Evolutionary conservation across 2,329 filamentous ascomycete genomes (phyloP), one percentile per base, ranked within the genome.

Genomic region (Decorospora gaudefroyi): DNA sequence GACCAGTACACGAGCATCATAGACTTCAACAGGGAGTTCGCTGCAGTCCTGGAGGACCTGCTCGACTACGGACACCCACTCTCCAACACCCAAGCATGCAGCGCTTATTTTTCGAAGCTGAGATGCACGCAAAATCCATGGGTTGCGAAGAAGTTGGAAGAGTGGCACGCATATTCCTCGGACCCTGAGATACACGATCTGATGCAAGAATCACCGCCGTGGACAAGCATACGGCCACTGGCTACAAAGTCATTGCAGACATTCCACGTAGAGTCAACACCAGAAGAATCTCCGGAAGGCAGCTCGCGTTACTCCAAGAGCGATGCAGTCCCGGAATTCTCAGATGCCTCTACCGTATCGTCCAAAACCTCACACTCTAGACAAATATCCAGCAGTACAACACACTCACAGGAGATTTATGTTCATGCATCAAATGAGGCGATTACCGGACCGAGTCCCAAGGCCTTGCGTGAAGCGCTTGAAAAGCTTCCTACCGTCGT

Each of bases 51-150:
- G 3, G 60, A 67, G 15, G 67, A 70, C 28, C 39, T 70, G 16
- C 49, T 61, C 6, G 67, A 70, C 40, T 58, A 68, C 17, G 66
- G 66, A 7, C 57, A 64, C 10, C 64, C 66, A 13, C 38, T 70
- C 13, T 56, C 61, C 18, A 69, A 70, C 30, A 42, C 51, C 8
- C 66, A 70, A 50, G 66, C 67, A 23, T 67, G 63, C 49, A 68
- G 64, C 38, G 66, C 66, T 25, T 70, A 70, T 50, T 67, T 70
- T 38, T 69, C 66, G 2, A 70, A 70, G 34, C 49, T 70, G 2
- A 57, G 65, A 15, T 70, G 67, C 45, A 68, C 59, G 11, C 64
- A 69, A 39, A 70, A 69, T 21, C 62, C 66, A 3, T 69, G 67
- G 67, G 66, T 70, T 11, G 53, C 51, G 13, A 61, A 61, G 42